phyloP scores from a whole-genome alignment of 2,329 filamentous ascomycete species.

The Cladosporium sp. region DNA sequence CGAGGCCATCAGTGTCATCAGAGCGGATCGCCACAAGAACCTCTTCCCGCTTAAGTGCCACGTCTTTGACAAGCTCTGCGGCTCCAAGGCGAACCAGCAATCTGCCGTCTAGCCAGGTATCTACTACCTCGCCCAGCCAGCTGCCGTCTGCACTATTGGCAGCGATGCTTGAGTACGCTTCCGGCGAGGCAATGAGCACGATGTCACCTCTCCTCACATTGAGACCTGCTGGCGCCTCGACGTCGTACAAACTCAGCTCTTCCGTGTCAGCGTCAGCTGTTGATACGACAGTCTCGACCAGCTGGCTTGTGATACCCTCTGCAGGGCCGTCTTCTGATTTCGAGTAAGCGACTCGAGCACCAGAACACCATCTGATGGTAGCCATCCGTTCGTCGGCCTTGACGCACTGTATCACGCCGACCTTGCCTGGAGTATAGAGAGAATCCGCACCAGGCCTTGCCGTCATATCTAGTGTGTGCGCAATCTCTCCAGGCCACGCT shows the following conservation, averaged over 20 bases:
- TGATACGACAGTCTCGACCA: conserved; percentile 15
- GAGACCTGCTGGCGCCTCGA: conserved; percentile 47
- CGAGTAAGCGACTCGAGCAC: conserved; percentile 55
- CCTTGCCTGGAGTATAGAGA: conserved; percentile 36
- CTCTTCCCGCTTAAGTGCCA: conserved; percentile 46
- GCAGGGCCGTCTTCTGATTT: conserved; percentile 44
- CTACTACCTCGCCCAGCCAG: conserved; percentile 57
- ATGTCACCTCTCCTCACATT: conserved; percentile 50
- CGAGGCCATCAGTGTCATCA: conserved; percentile 24
- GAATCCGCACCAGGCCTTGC: conserved; percentile 18
- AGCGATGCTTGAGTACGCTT: conserved; percentile 21
- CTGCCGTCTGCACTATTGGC: conserved; percentile 13
- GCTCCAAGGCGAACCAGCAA: conserved; percentile 53
- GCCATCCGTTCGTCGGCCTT: conserved; percentile 55
- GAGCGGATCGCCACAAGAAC: conserved; percentile 46
- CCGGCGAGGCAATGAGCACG: conserved; percentile 40
- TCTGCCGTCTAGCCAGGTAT: conserved; percentile 48
- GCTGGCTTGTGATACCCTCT: conserved; percentile 16
- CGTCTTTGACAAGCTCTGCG: conserved; percentile 45
- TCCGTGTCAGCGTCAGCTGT: conserved; percentile 31
- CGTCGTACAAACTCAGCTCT: conserved; percentile 57
- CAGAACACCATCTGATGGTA: conserved; percentile 50
- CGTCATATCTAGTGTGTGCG: conserved; percentile 23
- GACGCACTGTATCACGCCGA: conserved; percentile 56
- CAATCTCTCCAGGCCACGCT: conserved; percentile 54